Conservation (phyloP, 2,329 filamentous ascomycete species). For the Pestalotiopsis sp. region DNA sequence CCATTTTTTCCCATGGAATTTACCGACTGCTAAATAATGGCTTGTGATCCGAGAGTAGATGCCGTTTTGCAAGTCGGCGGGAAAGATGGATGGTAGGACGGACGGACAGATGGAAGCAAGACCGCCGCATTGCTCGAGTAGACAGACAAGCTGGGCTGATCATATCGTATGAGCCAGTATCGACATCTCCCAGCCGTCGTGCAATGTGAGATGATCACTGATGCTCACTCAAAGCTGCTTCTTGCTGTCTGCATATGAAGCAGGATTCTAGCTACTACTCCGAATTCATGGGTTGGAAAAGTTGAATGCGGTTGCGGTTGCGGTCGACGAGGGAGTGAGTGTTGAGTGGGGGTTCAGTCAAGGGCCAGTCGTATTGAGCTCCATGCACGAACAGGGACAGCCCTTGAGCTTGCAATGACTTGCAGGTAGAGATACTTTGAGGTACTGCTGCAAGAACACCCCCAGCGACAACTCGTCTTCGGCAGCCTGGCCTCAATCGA, state of each 20-base stretch:
- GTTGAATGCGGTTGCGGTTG: background rate
- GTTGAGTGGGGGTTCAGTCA: constrained; percentile 7
- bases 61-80: background rate
- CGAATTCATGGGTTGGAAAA: background rate
- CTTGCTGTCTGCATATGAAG: background rate
- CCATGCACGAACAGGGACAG: constrained; percentile 2
- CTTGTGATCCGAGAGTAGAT: constrained; percentile 3
- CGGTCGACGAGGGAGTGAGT: background rate
- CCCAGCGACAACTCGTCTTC: background rate
- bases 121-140: background rate
- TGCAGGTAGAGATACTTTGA: constrained; percentile 11
- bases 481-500: background rate
- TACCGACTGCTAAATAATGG: constrained; percentile 3
- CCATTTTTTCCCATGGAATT: background rate
- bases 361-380: background rate
- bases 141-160: background rate
- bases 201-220: background rate
- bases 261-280: background rate
- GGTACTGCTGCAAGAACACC: background rate
- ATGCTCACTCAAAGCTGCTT: background rate
- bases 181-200: background rate
- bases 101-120: background rate
- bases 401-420: constrained; percentile 2
- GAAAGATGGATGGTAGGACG: background rate
- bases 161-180: background rate